phyloP scores from a whole-genome alignment of 306 rosid species.

The Medicago truncatula region DNA sequence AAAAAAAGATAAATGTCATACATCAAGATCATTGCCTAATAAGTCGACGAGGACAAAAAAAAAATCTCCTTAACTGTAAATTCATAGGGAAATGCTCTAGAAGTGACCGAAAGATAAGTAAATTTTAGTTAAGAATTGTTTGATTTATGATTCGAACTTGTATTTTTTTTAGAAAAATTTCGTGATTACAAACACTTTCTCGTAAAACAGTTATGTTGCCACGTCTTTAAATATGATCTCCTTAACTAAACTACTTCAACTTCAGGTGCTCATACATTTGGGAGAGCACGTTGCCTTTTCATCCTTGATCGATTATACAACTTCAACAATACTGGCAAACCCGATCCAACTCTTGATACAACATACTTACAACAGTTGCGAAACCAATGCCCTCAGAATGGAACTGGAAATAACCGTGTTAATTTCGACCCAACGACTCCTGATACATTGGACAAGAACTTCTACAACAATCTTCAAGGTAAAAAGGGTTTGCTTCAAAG shows the following conservation, averaged over 20 bases:
- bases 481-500: slow-evolving; percentile 41
- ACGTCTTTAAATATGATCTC: no score
- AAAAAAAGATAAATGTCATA: no score
- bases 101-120: no score
- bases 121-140: no score
- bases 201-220: no score
- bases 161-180: no score
- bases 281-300: slow-evolving; percentile 35
- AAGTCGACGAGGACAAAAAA: no score
- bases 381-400: slow-evolving; percentile 21
- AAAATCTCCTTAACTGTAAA: no score
- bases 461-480: slow-evolving; percentile 37
- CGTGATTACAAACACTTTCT: no score
- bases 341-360: slow-evolving; percentile 41
- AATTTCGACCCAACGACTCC: slow-evolving; percentile 42
- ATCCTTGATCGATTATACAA: slow-evolving; percentile 34
- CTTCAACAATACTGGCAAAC: slow-evolving; percentile 28
- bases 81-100: no score
- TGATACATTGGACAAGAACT: slow-evolving; percentile 31
- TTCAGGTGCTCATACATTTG: slow-evolving; percentile 54
- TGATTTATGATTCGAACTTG: no score
- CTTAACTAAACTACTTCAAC: background rate
- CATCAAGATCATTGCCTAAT: no score
- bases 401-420: background rate
- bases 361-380: slow-evolving; percentile 2